Evolutionary conservation across 306 rosid species (phyloP), one percentile per base, ranked within the genome.

Genomic region (Hylodesmum podocarpum): DNA sequence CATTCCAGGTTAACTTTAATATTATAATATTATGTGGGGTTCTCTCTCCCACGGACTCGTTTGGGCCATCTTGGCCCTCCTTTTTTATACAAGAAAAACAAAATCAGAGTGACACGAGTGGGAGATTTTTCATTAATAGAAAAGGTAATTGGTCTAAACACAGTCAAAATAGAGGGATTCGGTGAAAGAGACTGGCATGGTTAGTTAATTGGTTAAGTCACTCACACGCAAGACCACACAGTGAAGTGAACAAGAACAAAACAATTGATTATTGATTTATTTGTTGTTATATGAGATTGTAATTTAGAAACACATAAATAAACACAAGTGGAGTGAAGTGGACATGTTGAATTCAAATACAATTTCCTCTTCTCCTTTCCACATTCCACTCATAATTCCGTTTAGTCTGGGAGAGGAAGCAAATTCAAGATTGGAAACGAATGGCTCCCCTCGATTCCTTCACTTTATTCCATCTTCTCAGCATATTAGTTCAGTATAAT

Each of bases 391-490:
- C 24, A 57, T 44, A 49, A 36, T 41, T 13, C 16, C 2, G 18
- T 4, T 55, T 53, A n/a, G n/a, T n/a, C n/a, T 39, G 13, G 44
- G 0, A 3, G 44, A 2, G 3, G 14, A 46, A 53, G 3, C 15
- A 33, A 13, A 40, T 34, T 67, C 57, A 18, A 50, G 85, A 76
- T 70, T 63, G 78, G 14, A 63, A 70, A 82, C 53, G 44, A 76
- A 3, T 6, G 82, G 78, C 46, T 12, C 40, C 78, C 5, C 44
- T 63, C 53, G 12, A 8, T 53, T 53, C 54, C 22, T 80, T 80
- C 43, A 25, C 62, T 63, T n/a, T n/a, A n/a, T n/a, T n/a, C n/a
- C n/a, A n/a, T n/a, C n/a, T n/a, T n/a, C n/a, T n/a, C n/a, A n/a
- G n/a, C n/a, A n/a, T n/a, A n/a, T n/a, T n/a, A n/a, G n/a, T n/a